A percentile compares a stretch with the other conserved stretches of the same genome.
Evolutionary conservation across 139 green algal genomes (phyloP).

Genomic region (Micractinium sp.): DNA sequence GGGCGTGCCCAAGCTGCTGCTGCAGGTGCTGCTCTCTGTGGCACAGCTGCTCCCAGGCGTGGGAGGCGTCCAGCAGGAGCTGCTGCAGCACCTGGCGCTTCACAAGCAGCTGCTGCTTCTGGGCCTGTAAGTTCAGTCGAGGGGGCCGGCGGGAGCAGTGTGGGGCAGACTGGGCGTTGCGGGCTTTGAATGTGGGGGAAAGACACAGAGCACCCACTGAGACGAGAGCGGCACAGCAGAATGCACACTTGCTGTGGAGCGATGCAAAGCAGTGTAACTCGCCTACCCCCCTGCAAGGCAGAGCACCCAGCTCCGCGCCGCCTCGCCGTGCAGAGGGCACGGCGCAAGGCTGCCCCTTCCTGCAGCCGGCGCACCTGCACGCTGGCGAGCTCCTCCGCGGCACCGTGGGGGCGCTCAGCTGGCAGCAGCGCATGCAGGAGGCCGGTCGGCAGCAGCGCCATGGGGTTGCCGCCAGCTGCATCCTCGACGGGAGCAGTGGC

Average conservation of each 20-base stretch:
- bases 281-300: background rate
- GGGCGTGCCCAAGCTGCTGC: background rate
- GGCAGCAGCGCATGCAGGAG: slow-evolving; percentile 10
- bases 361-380: background rate
- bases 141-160: background rate
- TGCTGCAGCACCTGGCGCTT: slow-evolving; percentile 10
- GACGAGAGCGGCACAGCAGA: background rate
- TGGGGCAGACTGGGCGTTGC: no score
- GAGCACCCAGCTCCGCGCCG: background rate
- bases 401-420: background rate
- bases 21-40: background rate
- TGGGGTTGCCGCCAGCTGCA: background rate
- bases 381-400: background rate
- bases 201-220: no score
- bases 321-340: background rate
- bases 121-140: background rate
- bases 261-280: background rate
- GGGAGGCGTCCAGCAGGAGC: background rate
- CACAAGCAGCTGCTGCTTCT: background rate
- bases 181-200: no score
- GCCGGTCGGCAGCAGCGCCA: background rate
- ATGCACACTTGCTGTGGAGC: background rate
- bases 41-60: background rate
- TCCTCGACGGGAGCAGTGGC: background rate
- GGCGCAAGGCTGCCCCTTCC: background rate